These are phyloP conservation scores for Drechmeria coniospora DNA, from an alignment of 2,329 filamentous ascomycete genomes.

Conservation along the genomic window DNA sequence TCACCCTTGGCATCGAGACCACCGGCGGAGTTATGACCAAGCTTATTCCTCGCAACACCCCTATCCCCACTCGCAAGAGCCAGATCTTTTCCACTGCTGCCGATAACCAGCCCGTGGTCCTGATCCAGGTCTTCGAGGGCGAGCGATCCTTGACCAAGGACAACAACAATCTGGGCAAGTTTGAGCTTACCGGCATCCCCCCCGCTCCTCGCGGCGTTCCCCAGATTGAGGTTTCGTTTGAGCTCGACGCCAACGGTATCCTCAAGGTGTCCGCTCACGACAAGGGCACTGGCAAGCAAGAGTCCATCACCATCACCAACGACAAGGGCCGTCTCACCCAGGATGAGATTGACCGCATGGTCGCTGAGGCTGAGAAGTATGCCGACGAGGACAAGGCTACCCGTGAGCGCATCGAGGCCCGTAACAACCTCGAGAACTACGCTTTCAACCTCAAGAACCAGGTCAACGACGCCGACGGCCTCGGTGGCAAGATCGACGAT, in stretches of 20 bases:
- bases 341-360: constrained; percentile 99
- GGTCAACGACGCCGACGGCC: constrained; percentile 88
- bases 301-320: constrained; percentile 98
- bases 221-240: constrained; percentile 96
- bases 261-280: constrained; percentile 91
- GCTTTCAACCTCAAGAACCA: constrained; percentile 99
- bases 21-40: constrained; percentile 97
- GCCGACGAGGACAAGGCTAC: constrained; percentile 99
- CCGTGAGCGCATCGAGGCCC: constrained; percentile 89
- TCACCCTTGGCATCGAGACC: constrained; percentile 94
- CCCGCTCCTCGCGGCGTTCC: constrained; percentile 91
- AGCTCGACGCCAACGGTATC: constrained; percentile 97
- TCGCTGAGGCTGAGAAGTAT: constrained; percentile 94
- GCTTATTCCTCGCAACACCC: constrained; percentile 86
- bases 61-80: constrained; percentile 90
- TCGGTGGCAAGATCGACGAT: constrained; percentile 95
- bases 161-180: constrained; percentile 95
- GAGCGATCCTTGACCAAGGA: constrained; percentile 91
- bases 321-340: constrained; percentile 95
- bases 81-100: constrained; percentile 96
- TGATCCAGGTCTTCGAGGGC: constrained; percentile 92
- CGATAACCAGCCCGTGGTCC: constrained; percentile 88
- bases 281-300: constrained; percentile 94
- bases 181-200: constrained; percentile 92
- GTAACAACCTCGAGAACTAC: constrained; percentile 97